A percentile compares a stretch with the other conserved stretches of the same genome.
Conservation (phyloP, 1,284 basidiomycete genomes). For the Moesziomyces sp. region DNA sequence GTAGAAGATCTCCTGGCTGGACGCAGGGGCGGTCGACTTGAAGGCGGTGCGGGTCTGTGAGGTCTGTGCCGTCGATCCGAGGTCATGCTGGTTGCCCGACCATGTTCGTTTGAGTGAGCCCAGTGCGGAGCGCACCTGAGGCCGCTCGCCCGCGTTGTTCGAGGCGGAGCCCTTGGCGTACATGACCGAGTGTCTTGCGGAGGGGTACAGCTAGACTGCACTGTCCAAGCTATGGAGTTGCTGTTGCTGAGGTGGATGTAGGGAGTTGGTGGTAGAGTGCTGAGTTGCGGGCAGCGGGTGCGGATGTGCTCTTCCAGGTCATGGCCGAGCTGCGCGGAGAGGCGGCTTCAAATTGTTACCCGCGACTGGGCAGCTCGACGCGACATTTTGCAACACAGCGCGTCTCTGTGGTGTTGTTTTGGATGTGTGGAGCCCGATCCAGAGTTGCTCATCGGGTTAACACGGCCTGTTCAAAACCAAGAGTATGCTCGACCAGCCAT, state of each 20-base stretch:
- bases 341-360: not conserved
- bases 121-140: slow-evolving; percentile 40
- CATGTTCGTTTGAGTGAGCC: slow-evolving; percentile 44
- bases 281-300: slow-evolving; percentile 6
- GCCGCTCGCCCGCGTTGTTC: slow-evolving; percentile 13
- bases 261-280: slow-evolving; percentile 8
- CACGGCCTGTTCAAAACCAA: no score
- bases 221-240: not conserved
- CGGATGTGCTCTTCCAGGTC: not conserved
- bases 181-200: slow-evolving; percentile 6
- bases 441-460: not conserved
- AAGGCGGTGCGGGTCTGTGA: slow-evolving; percentile 1
- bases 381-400: slow-evolving; percentile 9
- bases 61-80: slow-evolving; percentile 24
- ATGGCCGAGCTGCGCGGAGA: slow-evolving; percentile 1
- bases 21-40: slow-evolving; percentile 3
- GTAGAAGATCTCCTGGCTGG: slow-evolving; percentile 38
- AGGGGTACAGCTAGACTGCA: no score
- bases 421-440: not conserved
- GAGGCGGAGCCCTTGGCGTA: slow-evolving; percentile 16
- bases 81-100: slow-evolving; percentile 53
- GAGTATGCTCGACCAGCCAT: no score
- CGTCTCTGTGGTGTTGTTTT: slow-evolving; percentile 4
- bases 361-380: slow-evolving; percentile 7
- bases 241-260: not conserved